Conservation (phyloP, 164 flowering plant genomes). For the Nymphaea thermarum region DNA sequence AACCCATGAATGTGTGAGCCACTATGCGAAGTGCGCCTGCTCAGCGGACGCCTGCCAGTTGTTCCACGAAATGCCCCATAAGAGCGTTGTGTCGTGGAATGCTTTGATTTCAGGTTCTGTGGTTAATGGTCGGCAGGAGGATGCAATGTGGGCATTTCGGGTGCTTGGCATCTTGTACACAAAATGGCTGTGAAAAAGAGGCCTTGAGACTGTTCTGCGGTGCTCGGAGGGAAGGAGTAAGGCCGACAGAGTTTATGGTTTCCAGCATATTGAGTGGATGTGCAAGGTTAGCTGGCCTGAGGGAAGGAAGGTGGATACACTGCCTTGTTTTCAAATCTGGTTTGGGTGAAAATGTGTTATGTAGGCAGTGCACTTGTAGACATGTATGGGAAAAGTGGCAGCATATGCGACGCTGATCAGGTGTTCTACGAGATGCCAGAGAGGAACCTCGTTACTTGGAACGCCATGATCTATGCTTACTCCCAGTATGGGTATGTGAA, state of each 20-base stretch:
- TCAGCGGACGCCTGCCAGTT: slow-evolving; percentile 33
- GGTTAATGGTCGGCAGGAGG: slow-evolving; percentile 24
- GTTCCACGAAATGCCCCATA: slow-evolving; percentile 76
- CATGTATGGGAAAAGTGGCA: slow-evolving; percentile 93
- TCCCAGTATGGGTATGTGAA: slow-evolving; percentile 80
- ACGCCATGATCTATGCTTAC: slow-evolving; percentile 64
- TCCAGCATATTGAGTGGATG: slow-evolving; percentile 76
- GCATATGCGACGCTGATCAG: slow-evolving; percentile 38
- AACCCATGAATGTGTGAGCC: too few relatives aligned
- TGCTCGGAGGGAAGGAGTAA: slow-evolving; percentile 33
- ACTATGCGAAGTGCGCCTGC: slow-evolving; percentile 34
- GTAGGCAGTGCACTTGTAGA: slow-evolving; percentile 91
- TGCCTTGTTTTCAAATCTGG: slow-evolving; percentile 66
- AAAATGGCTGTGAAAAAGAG: slow-evolving; percentile 62
- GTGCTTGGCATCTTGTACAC: slow-evolving; percentile 54
- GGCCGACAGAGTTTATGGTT: slow-evolving; percentile 58
- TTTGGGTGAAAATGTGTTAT: slow-evolving; percentile 45
- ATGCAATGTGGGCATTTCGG: slow-evolving; percentile 36
- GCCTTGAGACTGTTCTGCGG: slow-evolving; percentile 37
- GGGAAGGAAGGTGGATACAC: slow-evolving; percentile 58
- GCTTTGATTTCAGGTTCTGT: slow-evolving; percentile 64
- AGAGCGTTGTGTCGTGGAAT: slow-evolving; percentile 63
- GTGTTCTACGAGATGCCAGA: too few relatives aligned
- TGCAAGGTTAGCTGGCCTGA: slow-evolving; percentile 59
- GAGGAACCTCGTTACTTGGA: slow-evolving; percentile 19